Base-by-base conservation (phyloP, 1,284 basidiomycete genomes). In the Leccinum subrobustum region DNA sequence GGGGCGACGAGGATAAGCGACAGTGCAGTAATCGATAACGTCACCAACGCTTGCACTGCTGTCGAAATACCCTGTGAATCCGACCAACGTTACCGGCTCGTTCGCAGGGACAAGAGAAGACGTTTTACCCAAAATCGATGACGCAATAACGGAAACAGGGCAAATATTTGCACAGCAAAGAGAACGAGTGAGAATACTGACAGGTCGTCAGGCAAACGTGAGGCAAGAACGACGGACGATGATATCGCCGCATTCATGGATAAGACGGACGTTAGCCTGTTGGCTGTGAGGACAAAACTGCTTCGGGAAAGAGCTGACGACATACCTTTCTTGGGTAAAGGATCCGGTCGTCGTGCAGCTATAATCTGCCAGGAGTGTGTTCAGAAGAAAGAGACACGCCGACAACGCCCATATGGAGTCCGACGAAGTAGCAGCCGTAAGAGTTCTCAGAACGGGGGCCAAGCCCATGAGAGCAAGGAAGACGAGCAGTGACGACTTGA, bases 351-450 rank as follows among this genome's bases (percentile, higher is more conserved):
- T 68, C 52, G 68, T 68, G 62, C 75, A 68, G 72, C 81, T 72
- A 68, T 91, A 92, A 74, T 93, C 89, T 3, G 86, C 86, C 11
- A 93, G 73, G 39, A 89, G 75, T 4, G 85, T 76, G 70, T 88
- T 87, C 47, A 89, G 74, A 47, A 80, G 74, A 67, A 91, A 87
- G 35, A 94, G 79, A 64, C 78, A 77, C 12, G 84, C 83, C 52
- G 93, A 86, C 52, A 98, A 77, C 6, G 96, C 96, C 95, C 95
- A 98, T 66, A 98, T 97, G 27, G 94, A 95, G 74, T 99, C 97
- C 12, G 90, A 92, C 18, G 96, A 98, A 0, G 96, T 98, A 7
- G 96, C 93, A 47, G 93, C 92, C 11, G 95, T 97, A 66, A 99
- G 78, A 1, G 96, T 98, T 64, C 91, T 85, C 60, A 99, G 78